Base-by-base conservation (phyloP, 768 basidiomycete genomes). In the Rhizopogon vinicolor region DNA sequence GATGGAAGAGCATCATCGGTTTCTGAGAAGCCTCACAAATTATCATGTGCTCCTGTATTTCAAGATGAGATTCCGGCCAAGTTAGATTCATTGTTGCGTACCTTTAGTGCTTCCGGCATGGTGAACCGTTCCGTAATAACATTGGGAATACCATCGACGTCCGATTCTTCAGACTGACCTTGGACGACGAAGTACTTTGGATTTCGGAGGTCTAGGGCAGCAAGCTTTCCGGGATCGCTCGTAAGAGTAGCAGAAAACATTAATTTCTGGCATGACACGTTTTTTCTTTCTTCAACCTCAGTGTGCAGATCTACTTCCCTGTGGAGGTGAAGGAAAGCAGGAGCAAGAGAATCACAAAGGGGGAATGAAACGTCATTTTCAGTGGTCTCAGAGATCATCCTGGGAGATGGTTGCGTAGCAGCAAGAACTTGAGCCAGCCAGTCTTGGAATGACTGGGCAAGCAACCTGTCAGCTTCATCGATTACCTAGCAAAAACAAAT, bases 181-280 rank as follows among this genome's bases (percentile, higher is more conserved):
- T 89, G 87, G 22, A 98, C 86, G 43, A 97, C 81, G 59, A 95
- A 89, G 71, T 97, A 99, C 63, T 89, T 87, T 1, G 95, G 90
- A 53, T 89, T 73, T 54, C 82, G 74, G 40, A 99, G 73, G 44
- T 86, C 81, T 39, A 99, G 76, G 0, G 91, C 84, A 7, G 88
- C 86, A 42, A 98, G 86, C 63, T 91, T 95, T n/a, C 89, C 86
- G 0, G 97, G 96, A 72, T 98, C 94, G 8, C 87, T 82, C 0
- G 95, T 97, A 31, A 98, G 79, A 0, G 97, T 99, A 0, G 97
- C 97, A 9, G 94, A 97, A 74, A 99, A 97, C 7, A 99, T 76
- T 3, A 99, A 78, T 65, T 98, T 98, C 67, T 98, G 96, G 62
- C 95, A 97, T 5, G 88, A 88, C 4, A 82, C 69, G 41, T 75